Base-by-base conservation (phyloP, 306 rosid genomes). In the Carpinus viminea region DNA sequence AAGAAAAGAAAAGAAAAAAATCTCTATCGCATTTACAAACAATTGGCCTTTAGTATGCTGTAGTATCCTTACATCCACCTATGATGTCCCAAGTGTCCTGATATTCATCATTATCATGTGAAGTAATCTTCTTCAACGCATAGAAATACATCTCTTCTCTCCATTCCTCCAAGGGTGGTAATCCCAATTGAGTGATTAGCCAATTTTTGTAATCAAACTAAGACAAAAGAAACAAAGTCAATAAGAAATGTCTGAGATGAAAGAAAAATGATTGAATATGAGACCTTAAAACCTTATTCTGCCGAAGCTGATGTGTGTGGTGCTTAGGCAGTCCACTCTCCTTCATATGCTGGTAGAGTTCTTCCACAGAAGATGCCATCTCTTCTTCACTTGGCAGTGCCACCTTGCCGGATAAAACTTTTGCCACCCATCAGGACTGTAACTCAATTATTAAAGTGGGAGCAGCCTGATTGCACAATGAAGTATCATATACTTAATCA, bases 271-370 rank as follows among this genome's bases (percentile, higher is more conserved):
- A 38, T 7, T 8, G 12, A 38, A 38, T 38, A 18, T 36, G 11
- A 12, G 0, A 38, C 11, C 7, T 8, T 10, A 9, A 66, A 38
- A 66, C 71, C 71, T 38, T 38, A 26, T 65, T 34, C 47, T 64
- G 50, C 71, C 8, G 48, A 65, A 65, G 48, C 71, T 65, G 7
- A 38, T 65, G 71, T 8, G 71, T 38, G 48, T 65, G 71, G 48
- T 17, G 71, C 50, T 65, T 65, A 7, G 71, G 71, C 71, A 20
- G 8, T 65, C 50, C 71, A 65, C 11, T 38, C 15, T 65, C 50
- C 3, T 65, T 10, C 71, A 65, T 36, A 8, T 38, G 71, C 50
- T 38, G 71, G 50, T 36, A 65, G 71, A 65, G 71, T 8, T 38
- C 7, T 65, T 65, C 71, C 4, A 65, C 48, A 36, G 50, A 38